These are phyloP conservation scores for Onygenales sp. DNA, from an alignment of 2,329 filamentous ascomycete genomes.

Conservation along the genomic window DNA sequence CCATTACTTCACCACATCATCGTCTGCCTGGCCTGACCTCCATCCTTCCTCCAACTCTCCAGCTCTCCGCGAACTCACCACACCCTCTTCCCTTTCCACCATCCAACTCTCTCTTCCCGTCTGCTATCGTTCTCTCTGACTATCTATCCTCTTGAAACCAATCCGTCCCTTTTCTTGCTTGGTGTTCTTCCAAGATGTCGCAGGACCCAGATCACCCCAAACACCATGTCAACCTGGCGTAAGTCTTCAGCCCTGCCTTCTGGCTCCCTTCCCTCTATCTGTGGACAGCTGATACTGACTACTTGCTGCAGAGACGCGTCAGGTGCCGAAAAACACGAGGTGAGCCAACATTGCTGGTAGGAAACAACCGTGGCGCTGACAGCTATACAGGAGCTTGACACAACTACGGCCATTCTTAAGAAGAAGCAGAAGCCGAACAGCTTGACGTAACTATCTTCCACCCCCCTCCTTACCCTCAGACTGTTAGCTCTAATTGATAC, in stretches of 20 bases:
- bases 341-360: slow-evolving; percentile 38
- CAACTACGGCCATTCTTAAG: slow-evolving; percentile 92
- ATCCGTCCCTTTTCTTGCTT: slow-evolving; percentile 8
- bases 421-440: slow-evolving; percentile 99
- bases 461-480: background rate
- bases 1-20: background rate
- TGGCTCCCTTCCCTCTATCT: slow-evolving; percentile 9
- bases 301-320: slow-evolving; percentile 62
- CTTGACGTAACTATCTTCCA: slow-evolving; percentile 63
- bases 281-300: slow-evolving; percentile 29
- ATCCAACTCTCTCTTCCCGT: background rate
- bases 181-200: slow-evolving; percentile 52
- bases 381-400: slow-evolving; percentile 67
- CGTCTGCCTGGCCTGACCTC: background rate
- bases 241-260: slow-evolving; percentile 31
- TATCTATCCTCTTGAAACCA: background rate
- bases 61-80: too few species aligned
- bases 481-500: slow-evolving; percentile 5
- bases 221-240: slow-evolving; percentile 78
- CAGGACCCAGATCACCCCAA: slow-evolving; percentile 58
- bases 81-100: background rate
- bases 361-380: slow-evolving; percentile 19
- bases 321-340: slow-evolving; percentile 75
- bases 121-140: background rate
- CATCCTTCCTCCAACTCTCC: background rate